Base-by-base conservation (phyloP, 2,329 filamentous ascomycete genomes). In the Fusarium agapanthi region DNA sequence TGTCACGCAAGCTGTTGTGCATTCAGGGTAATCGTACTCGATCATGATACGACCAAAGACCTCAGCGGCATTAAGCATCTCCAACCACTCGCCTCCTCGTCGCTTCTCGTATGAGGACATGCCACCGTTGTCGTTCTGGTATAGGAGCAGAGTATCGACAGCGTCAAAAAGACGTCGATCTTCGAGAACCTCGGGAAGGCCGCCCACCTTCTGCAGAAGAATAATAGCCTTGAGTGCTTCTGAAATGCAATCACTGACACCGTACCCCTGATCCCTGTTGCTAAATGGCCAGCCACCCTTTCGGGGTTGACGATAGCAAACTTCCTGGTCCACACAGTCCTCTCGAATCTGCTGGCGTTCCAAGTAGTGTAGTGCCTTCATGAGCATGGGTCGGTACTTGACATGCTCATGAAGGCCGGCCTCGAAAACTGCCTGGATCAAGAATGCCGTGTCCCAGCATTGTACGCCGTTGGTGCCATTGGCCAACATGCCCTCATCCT, bases 391-490 rank as follows among this genome's bases (percentile, higher is more conserved):
- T 43, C 88, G 89, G 90, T 93, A 98, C 76, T 91, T 90, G 18
- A 90, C 86, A 53, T 97, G 90, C 35, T 91, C 84, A n/a, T 92
- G 91, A 32, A 98, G 88, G 1, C 93, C 94, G 12, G 93, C 91
- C 54, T 94, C 93, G 58, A 94, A 88, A 11, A 93, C 89, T 2
- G 93, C 92, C 81, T 97, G 95, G 38, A 98, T 94, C 24, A 92
- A 84, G 79, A 98, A 98, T 1, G 95, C 89, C 0, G 96, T 99
- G 79, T 99, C 96, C 96, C 96, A 99, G 72, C 91, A 93, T 81
- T 99, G 96, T 4, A 98, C 95, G n/a, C 96, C 96, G 75, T 99
- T 98, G 14, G 96, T 99, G 41, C 96, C 96, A 76, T 98, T 98
- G 82, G 92, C 92, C 53, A 98, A 87, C 93, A 99, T 94, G 11